These are phyloP conservation scores for Platanthera zijinensis DNA, from an alignment of 106 monocot genomes.

Conservation along the genomic window DNA sequence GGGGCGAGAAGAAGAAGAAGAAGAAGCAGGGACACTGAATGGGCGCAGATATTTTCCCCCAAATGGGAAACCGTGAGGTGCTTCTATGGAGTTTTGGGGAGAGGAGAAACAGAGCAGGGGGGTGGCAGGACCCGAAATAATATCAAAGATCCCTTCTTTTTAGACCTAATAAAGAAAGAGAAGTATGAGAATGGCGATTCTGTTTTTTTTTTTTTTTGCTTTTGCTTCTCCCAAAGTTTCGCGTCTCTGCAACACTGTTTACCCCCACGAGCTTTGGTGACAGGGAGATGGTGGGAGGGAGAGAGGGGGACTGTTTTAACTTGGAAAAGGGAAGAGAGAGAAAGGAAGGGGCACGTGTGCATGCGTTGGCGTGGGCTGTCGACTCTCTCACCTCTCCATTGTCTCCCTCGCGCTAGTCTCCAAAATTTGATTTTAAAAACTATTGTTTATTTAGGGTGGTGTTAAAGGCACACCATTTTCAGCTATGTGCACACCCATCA, in stretches of 20 bases:
- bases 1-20: slow-evolving; percentile 1
- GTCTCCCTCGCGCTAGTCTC: not conserved
- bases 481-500: too few species aligned
- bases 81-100: not conserved
- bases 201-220: not conserved
- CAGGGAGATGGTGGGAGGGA: not conserved
- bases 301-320: not conserved
- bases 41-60: not conserved
- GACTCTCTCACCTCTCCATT: not conserved
- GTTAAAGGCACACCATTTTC: too few species aligned
- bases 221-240: slow-evolving; percentile 8
- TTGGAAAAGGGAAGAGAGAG: not conserved
- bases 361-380: not conserved
- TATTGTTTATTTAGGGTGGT: too few species aligned
- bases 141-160: slow-evolving; percentile 8
- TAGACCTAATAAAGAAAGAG: slow-evolving; percentile 3
- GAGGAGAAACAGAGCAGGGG: slow-evolving; percentile 1
- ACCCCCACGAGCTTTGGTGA: not conserved
- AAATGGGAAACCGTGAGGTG: slow-evolving; percentile 14
- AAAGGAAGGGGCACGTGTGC: slow-evolving; percentile 6
- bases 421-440: too few species aligned
- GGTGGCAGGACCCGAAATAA: slow-evolving; percentile 3
- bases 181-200: slow-evolving; percentile 3
- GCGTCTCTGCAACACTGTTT: not conserved
- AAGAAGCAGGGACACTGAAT: not conserved